Evolutionary conservation across 2,329 filamentous ascomycete species (phyloP).

Genomic region (Pseudopithomyces chartarum): DNA sequence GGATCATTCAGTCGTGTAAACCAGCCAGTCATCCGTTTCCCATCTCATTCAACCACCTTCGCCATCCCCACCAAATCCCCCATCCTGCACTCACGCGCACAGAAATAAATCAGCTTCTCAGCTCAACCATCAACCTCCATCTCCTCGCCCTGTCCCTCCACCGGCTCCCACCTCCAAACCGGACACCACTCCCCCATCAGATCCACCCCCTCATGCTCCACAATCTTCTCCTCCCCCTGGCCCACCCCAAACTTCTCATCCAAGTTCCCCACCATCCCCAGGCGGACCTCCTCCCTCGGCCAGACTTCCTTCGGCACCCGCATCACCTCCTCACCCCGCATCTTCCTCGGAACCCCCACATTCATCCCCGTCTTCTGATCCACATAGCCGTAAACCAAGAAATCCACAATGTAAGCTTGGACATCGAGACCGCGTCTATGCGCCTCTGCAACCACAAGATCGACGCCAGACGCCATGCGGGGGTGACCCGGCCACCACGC

Average conservation of each 20-base stretch:
- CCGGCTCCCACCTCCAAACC: neutral
- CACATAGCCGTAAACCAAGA: conserved; percentile 68
- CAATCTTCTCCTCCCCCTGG: neutral
- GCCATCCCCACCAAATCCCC: too few species aligned
- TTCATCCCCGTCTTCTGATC: conserved; percentile 57
- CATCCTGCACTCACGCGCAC: too few species aligned
- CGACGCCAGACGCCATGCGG: conserved; percentile 50
- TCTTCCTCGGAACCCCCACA: conserved; percentile 53
- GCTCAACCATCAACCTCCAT: neutral
- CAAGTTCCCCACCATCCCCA: conserved; percentile 4
- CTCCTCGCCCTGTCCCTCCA: neutral
- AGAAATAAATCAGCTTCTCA: too few species aligned
- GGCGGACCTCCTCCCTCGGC: conserved; percentile 10
- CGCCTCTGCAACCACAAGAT: conserved; percentile 56
- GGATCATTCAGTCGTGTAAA: too few species aligned
- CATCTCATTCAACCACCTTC: too few species aligned
- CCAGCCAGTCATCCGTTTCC: too few species aligned
- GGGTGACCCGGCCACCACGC: conserved; percentile 62
- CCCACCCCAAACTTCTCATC: conserved; percentile 2
- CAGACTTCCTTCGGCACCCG: conserved; percentile 10
- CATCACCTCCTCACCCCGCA: conserved; percentile 57
- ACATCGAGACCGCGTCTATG: conserved; percentile 58
- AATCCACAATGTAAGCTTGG: conserved; percentile 59
- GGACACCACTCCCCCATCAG: too few species aligned
- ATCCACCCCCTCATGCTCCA: neutral